Percentiles rank a stretch among this genome's conserved stretches.
These are phyloP conservation scores for Syncephalastrum monosporum DNA, from an alignment of 371 early-diverging fungal species.

Conservation along the genomic window DNA sequence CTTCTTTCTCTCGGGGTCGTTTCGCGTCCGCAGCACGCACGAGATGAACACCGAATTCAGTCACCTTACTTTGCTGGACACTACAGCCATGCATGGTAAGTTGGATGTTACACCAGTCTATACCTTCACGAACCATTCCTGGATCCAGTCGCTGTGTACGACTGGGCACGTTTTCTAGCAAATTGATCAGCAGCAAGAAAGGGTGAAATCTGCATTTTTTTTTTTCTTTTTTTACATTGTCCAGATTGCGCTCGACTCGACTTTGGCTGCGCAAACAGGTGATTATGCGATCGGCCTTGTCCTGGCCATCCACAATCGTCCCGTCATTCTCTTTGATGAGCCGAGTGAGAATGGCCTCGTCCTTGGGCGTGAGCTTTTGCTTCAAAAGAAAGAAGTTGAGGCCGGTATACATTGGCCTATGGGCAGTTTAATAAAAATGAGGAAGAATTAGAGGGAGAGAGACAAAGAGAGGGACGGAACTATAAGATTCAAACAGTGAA, in stretches of 20 bases:
- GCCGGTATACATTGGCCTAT: not conserved
- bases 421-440: not conserved
- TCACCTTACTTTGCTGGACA: not conserved
- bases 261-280: slow-evolving; percentile 9
- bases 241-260: slow-evolving; percentile 11
- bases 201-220: not conserved
- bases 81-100: not conserved
- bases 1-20: not conserved
- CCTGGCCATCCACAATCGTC: not conserved
- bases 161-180: slow-evolving; percentile 6
- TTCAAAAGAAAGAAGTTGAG: slow-evolving; percentile 7
- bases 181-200: not conserved
- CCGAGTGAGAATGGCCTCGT: not conserved
- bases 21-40: not conserved
- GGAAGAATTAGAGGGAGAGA: not conserved
- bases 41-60: not conserved
- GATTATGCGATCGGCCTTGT: slow-evolving; percentile 9
- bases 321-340: slow-evolving; percentile 9
- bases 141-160: slow-evolving; percentile 12
- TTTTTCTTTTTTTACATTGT: not conserved
- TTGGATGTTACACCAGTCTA: not conserved
- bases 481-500: slow-evolving; percentile 4
- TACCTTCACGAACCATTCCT: slow-evolving; percentile 6
- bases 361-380: slow-evolving; percentile 1
- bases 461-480: not conserved